Percentiles rank a stretch among this genome's conserved stretches.
Conservation (phyloP, 495 filamentous ascomycete genomes). For the Hypoxylon subgilvum region DNA sequence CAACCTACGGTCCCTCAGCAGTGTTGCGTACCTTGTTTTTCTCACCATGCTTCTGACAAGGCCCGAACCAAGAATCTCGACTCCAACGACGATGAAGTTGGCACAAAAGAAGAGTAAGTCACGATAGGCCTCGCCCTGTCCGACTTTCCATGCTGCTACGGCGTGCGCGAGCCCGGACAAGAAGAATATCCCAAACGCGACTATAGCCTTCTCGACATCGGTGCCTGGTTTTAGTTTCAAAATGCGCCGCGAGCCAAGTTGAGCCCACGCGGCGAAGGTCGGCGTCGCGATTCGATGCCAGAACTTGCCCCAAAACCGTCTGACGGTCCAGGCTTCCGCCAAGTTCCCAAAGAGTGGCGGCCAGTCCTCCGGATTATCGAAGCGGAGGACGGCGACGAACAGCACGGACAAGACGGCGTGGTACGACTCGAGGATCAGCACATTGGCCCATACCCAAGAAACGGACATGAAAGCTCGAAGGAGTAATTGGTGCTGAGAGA, state of each 20-base stretch:
- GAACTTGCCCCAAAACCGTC: constrained; percentile 42
- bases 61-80: background rate
- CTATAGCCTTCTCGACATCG: background rate
- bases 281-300: constrained; percentile 37
- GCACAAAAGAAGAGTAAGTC: too few species aligned
- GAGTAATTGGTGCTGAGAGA: constrained; percentile 4
- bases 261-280: background rate
- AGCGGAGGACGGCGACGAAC: constrained; percentile 9
- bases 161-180: too few species aligned
- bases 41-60: background rate
- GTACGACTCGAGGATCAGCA: constrained; percentile 6
- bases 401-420: constrained; percentile 1
- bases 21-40: background rate
- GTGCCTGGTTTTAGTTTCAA: constrained; percentile 1
- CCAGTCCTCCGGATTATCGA: constrained; percentile 21
- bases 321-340: constrained; percentile 25
- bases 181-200: constrained; percentile 13
- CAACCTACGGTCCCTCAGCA: background rate
- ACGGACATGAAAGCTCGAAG: constrained; percentile 1
- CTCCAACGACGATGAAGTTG: constrained; percentile 5
- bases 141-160: too few species aligned
- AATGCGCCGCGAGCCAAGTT: background rate
- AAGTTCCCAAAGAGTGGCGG: constrained; percentile 27
- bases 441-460: constrained; percentile 13
- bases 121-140: too few species aligned